Percentiles rank a stretch among this genome's conserved stretches.
Evolutionary conservation across 139 green algal species (phyloP).

Genomic region (Coccomyxa sp.): DNA sequence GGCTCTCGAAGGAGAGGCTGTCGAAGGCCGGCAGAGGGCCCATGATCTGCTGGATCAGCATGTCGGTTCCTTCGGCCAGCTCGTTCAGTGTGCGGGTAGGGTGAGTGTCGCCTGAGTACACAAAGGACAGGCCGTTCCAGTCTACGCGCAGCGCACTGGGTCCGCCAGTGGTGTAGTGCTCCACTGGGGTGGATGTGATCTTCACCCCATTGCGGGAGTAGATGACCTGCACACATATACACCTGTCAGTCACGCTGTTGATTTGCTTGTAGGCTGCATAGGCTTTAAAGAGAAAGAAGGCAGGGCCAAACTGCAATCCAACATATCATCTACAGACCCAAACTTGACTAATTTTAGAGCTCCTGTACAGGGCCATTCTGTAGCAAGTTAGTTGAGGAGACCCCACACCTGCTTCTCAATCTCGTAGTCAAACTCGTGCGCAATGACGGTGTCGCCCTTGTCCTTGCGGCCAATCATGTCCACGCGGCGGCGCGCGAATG

Average conservation of each 20-base stretch:
- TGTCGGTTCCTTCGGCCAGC: conserved; percentile 25
- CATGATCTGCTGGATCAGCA: conserved; percentile 44
- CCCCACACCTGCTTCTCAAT: conserved; percentile 23
- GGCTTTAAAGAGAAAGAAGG: background rate
- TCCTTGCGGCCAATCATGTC: conserved; percentile 36
- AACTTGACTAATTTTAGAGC: background rate
- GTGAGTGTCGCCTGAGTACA: conserved; percentile 36
- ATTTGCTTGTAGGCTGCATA: background rate
- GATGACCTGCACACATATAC: conserved; percentile 12
- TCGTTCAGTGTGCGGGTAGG: conserved; percentile 18
- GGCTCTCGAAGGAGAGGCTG: conserved; percentile 26
- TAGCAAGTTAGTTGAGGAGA: background rate
- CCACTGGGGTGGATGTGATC: conserved; percentile 32
- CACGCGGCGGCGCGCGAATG: conserved; percentile 24
- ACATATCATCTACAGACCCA: too few relatives aligned
- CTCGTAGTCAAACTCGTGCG: conserved; percentile 38
- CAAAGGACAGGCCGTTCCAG: conserved; percentile 37
- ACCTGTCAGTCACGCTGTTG: background rate
- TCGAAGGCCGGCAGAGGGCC: conserved; percentile 30
- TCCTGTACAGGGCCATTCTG: background rate
- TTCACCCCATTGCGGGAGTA: conserved; percentile 28
- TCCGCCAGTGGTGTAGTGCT: conserved; percentile 33
- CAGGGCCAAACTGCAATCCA: too few relatives aligned
- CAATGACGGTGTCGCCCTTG: conserved; percentile 28
- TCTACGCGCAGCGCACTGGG: conserved; percentile 34